Percentiles rank a stretch among this genome's conserved stretches.
These are phyloP conservation scores for Phytophthora ohioensis DNA, from an alignment of 352 stramenopile species.

Conservation along the genomic window DNA sequence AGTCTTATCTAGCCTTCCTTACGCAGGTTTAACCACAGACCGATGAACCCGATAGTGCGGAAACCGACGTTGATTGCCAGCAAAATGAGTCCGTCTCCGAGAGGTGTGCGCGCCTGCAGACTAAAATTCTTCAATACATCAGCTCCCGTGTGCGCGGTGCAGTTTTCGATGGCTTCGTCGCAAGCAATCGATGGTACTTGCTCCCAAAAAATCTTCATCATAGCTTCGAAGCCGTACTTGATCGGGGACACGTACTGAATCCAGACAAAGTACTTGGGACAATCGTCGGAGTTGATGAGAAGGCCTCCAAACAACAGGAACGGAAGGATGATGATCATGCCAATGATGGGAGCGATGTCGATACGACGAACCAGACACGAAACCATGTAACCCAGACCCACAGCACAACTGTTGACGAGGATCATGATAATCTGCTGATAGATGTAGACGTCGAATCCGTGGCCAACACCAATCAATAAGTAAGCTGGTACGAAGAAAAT, in stretches of 20 bases:
- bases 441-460: conserved; percentile 47
- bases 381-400: conserved; percentile 56
- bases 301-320: conserved; percentile 60
- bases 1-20: conserved; percentile 10
- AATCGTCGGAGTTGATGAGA: conserved; percentile 52
- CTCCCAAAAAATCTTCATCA: conserved; percentile 64
- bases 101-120: conserved; percentile 20
- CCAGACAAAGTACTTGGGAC: conserved; percentile 56
- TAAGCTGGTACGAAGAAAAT: conserved; percentile 48
- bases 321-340: conserved; percentile 44
- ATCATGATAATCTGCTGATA: conserved; percentile 51
- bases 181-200: conserved; percentile 48
- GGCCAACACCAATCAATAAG: conserved; percentile 52
- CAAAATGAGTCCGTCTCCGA: conserved; percentile 34
- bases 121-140: conserved; percentile 49
- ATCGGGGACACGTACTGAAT: conserved; percentile 57
- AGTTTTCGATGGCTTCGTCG: conserved; percentile 30
- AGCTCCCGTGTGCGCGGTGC: conserved; percentile 32
- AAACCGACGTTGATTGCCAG: conserved; percentile 41
- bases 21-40: conserved; percentile 29
- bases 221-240: conserved; percentile 55
- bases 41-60: conserved; percentile 36
- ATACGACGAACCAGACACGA: conserved; percentile 42
- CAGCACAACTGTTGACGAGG: conserved; percentile 42
- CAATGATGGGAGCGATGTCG: conserved; percentile 49